A percentile compares a stretch with the other conserved stretches of the same genome.
Evolutionary conservation across 192 early-diverging fungal species (phyloP).

Genomic region (Linnemannia hyalina): DNA sequence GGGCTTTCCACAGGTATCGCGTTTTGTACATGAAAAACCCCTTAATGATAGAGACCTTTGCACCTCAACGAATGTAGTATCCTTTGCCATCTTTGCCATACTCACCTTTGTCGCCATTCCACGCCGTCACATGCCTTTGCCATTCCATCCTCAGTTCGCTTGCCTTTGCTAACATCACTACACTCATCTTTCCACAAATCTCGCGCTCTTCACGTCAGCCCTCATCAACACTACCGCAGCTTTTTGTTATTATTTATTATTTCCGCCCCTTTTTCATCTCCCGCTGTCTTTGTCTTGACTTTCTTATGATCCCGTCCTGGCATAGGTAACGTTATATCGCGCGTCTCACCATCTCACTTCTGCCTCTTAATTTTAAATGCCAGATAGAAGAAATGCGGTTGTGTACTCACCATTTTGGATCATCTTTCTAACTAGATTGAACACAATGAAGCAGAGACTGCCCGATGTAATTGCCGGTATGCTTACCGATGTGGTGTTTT

Average conservation of each 20-base stretch:
- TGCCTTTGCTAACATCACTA: too few relatives aligned
- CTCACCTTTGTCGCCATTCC: too few relatives aligned
- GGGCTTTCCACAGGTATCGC: too few relatives aligned
- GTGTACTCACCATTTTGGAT: not conserved
- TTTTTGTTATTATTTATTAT: not conserved
- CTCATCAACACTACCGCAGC: not conserved
- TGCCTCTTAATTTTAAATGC: too few relatives aligned
- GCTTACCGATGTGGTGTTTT: not conserved
- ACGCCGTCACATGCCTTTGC: too few relatives aligned
- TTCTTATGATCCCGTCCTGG: not conserved
- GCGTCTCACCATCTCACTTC: not conserved
- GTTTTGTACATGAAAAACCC: too few relatives aligned
- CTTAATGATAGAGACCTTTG: too few relatives aligned
- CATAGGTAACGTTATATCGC: not conserved
- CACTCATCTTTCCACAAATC: not conserved
- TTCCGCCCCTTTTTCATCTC: not conserved
- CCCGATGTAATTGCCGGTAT: not conserved
- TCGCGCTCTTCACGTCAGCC: not conserved
- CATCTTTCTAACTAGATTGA: not conserved
- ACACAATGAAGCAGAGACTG: not conserved
- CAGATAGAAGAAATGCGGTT: too few relatives aligned
- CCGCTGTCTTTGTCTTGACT: not conserved
- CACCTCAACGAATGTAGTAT: too few relatives aligned
- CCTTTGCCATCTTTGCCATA: too few relatives aligned
- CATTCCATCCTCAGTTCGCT: too few relatives aligned